Base-by-base conservation (phyloP, 306 rosid species). In the Castanea sativa region DNA sequence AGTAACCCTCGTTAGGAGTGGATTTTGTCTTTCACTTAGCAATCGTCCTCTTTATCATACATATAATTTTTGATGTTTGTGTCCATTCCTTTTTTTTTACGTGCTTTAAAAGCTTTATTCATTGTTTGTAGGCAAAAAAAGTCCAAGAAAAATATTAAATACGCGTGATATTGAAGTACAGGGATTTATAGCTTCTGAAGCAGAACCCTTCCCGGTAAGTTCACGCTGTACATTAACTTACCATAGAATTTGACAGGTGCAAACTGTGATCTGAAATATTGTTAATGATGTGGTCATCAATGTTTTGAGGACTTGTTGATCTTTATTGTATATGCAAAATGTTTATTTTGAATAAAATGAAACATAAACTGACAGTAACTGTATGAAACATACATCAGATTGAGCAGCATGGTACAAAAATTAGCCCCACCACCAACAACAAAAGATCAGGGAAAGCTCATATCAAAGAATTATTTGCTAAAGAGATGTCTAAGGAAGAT, bases 151-250 rank as follows among this genome's bases (percentile, higher is more conserved):
- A n/a, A 74, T 5, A 61, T 29, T 55, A 64, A 27, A 80, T 5
- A 69, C 11, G 51, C 32, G 20, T 32, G 79, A 83, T 11, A 7
- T 8, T 25, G 79, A 81, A 74, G 78, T 55, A 58, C 80, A 87
- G 69, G 84, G 79, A 71, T 64, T 43, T 71, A 77, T 55, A 25
- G 71, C 45, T 70, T 52, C 80, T 45, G 96, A 80, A 71, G 79
- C 81, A 60, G 85, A 94, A 83, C 64, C 83, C 25, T 69, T 79
- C 52, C 78, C 53, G 81, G 97, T 92, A 75, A 79, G 88, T 83
- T 79, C 73, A 49, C 53, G 73, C 9, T 1, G 4, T 58, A 21
- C 65, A 58, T 58, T 58, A 10, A 21, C 11, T 58, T 23, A 20
- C 32, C 30, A 3, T 12, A 20, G 65, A 23, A 58, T 58, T 58